A percentile compares a stretch with the other conserved stretches of the same genome.
Conservation (phyloP, 768 basidiomycete genomes). For the Trametopsis cervina region DNA sequence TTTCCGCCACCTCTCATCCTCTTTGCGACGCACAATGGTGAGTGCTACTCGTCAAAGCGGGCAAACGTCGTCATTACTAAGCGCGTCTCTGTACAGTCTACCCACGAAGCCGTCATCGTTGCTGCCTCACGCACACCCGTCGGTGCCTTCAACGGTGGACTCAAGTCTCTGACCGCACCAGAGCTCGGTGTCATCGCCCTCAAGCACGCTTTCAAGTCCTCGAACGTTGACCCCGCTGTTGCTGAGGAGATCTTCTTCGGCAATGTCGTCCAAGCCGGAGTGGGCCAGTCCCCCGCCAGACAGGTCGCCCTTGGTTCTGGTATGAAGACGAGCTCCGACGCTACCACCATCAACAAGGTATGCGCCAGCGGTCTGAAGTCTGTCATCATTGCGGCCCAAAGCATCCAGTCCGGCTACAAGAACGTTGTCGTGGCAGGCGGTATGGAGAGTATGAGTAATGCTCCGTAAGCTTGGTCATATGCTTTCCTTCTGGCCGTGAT, state of each 20-base stretch:
- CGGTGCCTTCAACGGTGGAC: constrained; percentile 83
- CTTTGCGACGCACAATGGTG: constrained; percentile 12
- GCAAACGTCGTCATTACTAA: too few relatives aligned
- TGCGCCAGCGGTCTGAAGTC: constrained; percentile 97
- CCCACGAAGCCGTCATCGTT: constrained; percentile 84
- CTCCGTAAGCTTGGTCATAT: constrained; percentile 65
- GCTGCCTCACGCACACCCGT: constrained; percentile 92
- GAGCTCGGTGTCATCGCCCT: constrained; percentile 86
- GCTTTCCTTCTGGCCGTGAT: constrained; percentile 1
- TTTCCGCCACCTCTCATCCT: constrained; percentile 6
- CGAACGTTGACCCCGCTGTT: constrained; percentile 68
- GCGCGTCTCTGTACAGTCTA: too few relatives aligned
- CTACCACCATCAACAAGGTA: constrained; percentile 99
- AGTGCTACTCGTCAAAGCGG: background rate
- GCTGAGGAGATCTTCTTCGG: constrained; percentile 98
- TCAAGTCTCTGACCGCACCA: constrained; percentile 85
- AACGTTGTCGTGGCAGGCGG: constrained; percentile 89
- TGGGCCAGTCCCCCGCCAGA: constrained; percentile 96
- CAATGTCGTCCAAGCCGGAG: constrained; percentile 95
- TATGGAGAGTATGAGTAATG: constrained; percentile 99
- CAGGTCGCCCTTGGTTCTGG: constrained; percentile 95
- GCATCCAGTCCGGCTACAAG: constrained; percentile 80
- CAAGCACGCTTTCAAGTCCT: constrained; percentile 82
- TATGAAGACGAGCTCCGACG: constrained; percentile 78
- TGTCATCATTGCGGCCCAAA: constrained; percentile 89